Base-by-base conservation (phyloP, 73 alveolate genomes). In the Paramecium caudatum region DNA sequence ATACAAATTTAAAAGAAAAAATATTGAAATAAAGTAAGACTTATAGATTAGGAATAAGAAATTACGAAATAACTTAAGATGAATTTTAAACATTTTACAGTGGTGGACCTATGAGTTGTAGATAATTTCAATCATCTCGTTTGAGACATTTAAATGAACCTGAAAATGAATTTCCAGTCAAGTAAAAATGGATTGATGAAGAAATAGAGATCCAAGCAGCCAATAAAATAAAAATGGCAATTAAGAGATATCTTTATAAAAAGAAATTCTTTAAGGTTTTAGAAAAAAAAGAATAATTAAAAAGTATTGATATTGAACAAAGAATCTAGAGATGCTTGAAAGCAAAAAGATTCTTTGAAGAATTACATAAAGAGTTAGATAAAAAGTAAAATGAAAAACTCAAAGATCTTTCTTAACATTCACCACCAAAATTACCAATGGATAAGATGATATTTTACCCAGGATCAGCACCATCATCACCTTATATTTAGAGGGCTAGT, bases 21-120 rank as follows among this genome's bases (percentile, higher is more conserved):
- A 37, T 27, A 17, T 8, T 27, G 9, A 74, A 74, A 12, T 37
- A 30, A 30, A 45, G 43, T 15, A 74, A 74, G 43, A 37, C 45
- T 21, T 74, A 74, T 45, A n/a, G 65, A 74, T 74, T 74, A 41
- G 88, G 88, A 74, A 74, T 74, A 2, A 74, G 88, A 45, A 74
- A 74, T 74, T 74, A 74, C 32, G 32, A 74, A 21, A 43, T 74
- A 16, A 19, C 68, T 27, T 16, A 41, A 13, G 19, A 74, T n/a
- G 46, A 43, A 37, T 74, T 74, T 43, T 19, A 15, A 34, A 6
- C 16, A 17, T 74, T 39, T 74, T 74, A 74, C 32, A 74, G 88
- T 74, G 88, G 88, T 21, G 88, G 88, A 16, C 88, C 88, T 16
- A 10, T 21, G 21, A 74, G 68, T 8, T 41, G 47, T 4, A 37